Evolutionary conservation across 2,329 filamentous ascomycete genomes (phyloP).

Genomic region (Madurella fahalii): DNA sequence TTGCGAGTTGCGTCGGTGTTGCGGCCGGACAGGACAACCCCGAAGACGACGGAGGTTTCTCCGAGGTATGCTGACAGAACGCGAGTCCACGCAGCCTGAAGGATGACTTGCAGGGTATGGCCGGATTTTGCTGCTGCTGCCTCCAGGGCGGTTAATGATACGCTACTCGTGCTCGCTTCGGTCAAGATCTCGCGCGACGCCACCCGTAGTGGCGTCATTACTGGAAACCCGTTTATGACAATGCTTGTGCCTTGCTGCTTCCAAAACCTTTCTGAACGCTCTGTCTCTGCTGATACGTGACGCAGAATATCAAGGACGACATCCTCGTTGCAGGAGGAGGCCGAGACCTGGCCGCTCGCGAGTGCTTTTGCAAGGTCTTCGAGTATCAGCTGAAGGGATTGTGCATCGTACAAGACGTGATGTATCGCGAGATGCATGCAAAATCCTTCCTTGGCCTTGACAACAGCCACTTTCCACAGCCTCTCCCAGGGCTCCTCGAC

Average conservation of each 20-base stretch:
- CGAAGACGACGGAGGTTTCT: constrained; percentile 70
- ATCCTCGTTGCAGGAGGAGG: constrained; percentile 24
- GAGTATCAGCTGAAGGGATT: constrained; percentile 64
- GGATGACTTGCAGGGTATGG: constrained; percentile 71
- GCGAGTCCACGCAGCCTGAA: constrained; percentile 74
- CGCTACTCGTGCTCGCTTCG: constrained; percentile 36
- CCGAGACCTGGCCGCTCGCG: constrained; percentile 13
- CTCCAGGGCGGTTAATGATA: constrained; percentile 48
- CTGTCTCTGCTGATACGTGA: constrained; percentile 28
- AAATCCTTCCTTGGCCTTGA: constrained; percentile 26
- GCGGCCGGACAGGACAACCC: constrained; percentile 74
- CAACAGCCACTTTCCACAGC: constrained; percentile 60
- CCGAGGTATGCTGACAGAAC: constrained; percentile 73
- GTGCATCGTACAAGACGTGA: constrained; percentile 83
- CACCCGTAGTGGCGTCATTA: constrained; percentile 61
- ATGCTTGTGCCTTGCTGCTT: constrained; percentile 46
- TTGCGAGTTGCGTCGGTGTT: constrained; percentile 55
- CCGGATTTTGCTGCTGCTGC: constrained; percentile 51
- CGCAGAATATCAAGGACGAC: constrained; percentile 41
- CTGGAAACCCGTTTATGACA: constrained; percentile 68
- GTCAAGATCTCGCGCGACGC: constrained; percentile 32
- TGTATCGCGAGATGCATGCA: constrained; percentile 55
- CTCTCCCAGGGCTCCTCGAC: constrained; percentile 47
- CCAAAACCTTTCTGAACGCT: constrained; percentile 58
- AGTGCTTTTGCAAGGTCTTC: constrained; percentile 49